These are phyloP conservation scores for Kluyveromyces marxianus DNA, from an alignment of 1,139 yeast species.

Conservation along the genomic window DNA sequence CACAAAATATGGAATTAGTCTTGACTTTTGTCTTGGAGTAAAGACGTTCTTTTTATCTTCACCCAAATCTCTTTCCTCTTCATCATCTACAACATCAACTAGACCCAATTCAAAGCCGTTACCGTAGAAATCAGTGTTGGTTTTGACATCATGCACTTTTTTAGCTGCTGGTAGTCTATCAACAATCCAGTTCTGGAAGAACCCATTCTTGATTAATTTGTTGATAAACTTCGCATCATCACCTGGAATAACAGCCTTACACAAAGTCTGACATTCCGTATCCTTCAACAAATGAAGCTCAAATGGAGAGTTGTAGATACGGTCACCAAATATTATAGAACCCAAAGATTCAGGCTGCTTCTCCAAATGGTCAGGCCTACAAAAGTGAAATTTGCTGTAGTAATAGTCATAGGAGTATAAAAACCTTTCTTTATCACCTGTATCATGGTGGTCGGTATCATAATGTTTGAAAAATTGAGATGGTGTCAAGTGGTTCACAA, in stretches of 20 bases:
- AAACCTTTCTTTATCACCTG: conserved; percentile 41
- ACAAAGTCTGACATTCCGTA: conserved; percentile 56
- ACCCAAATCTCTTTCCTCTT: neutral
- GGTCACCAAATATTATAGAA: conserved; percentile 87
- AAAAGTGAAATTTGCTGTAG: conserved; percentile 75
- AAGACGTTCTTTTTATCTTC: conserved; percentile 13
- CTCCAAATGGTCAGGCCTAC: conserved; percentile 53
- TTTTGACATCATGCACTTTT: conserved; percentile 45
- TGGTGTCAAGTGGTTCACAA: conserved; percentile 88
- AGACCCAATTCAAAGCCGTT: conserved; percentile 79
- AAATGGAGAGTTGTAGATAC: conserved; percentile 90
- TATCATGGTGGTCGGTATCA: conserved; percentile 30
- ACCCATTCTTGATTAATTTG: conserved; percentile 72
- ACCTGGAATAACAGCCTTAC: conserved; percentile 51
- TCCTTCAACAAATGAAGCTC: conserved; percentile 70
- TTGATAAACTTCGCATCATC: conserved; percentile 68
- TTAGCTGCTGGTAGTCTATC: conserved; percentile 94
- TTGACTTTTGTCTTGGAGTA: neutral
- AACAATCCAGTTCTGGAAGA: conserved; percentile 83
- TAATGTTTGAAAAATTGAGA: conserved; percentile 42
- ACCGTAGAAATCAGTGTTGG: conserved; percentile 58
- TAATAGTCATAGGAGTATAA: conserved; percentile 81
- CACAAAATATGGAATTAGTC: conserved; percentile 44
- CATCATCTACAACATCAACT: conserved; percentile 33
- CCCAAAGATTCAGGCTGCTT: conserved; percentile 89